phyloP scores from a whole-genome alignment of 139 green algal genomes.

The Tetraselmis chui region DNA sequence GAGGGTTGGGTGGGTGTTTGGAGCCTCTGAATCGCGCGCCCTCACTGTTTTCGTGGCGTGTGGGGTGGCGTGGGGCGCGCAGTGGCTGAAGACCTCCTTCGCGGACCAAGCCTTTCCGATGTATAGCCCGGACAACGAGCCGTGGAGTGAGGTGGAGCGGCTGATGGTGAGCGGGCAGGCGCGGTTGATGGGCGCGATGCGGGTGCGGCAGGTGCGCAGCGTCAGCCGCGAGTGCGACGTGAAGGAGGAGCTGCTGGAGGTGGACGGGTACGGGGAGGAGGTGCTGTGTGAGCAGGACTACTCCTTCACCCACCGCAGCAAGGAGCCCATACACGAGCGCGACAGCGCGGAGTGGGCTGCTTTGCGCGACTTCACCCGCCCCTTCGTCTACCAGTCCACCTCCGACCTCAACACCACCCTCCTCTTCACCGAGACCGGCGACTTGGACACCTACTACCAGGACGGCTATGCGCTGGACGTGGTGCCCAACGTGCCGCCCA shows the following conservation, averaged over 20 bases:
- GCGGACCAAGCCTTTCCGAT: background rate
- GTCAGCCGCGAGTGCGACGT: background rate
- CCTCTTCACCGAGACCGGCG: constrained; percentile 4
- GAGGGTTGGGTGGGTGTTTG: no score
- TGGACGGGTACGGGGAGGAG: constrained; percentile 1
- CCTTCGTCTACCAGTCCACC: constrained; percentile 8
- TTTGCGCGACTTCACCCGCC: constrained; percentile 10
- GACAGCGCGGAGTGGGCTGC: background rate
- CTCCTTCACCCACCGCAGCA: background rate
- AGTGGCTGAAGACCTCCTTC: background rate
- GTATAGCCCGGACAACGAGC: background rate
- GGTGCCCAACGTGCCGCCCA: constrained; percentile 22
- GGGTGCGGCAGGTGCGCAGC: constrained; percentile 6
- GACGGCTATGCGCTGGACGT: constrained; percentile 26
- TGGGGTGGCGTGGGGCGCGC: no score
- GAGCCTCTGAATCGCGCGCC: no score
- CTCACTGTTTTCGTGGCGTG: no score
- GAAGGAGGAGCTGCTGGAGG: background rate
- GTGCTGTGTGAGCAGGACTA: constrained; percentile 5
- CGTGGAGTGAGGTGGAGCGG: background rate
- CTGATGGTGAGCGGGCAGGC: background rate
- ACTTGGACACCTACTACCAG: constrained; percentile 18
- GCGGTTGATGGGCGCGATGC: background rate
- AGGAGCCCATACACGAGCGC: background rate
- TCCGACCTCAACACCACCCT: constrained; percentile 9